Conservation (phyloP, 352 stramenopile species). For the Pythium scleroteichum region DNA sequence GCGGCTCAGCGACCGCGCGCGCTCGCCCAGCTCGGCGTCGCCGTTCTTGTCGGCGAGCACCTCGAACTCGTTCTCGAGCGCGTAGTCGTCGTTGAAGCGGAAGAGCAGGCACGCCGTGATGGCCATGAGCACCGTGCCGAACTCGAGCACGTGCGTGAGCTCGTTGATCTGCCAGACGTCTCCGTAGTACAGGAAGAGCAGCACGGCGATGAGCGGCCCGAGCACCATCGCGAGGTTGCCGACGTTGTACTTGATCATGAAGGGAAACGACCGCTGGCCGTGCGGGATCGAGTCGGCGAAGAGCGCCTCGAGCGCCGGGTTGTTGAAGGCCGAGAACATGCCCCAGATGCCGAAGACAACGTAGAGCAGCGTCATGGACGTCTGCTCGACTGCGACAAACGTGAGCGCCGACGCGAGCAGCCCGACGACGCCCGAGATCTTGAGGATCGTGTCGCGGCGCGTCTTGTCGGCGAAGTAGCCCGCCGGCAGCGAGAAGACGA, state of each 20-base stretch:
- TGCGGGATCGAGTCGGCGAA: constrained; percentile 78
- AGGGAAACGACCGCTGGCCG: constrained; percentile 61
- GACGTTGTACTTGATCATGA: constrained; percentile 86
- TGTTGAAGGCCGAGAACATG: constrained; percentile 68
- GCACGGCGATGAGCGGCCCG: constrained; percentile 49
- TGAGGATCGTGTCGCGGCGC: constrained; percentile 67
- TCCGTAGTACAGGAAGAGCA: constrained; percentile 67
- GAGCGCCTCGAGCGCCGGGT: constrained; percentile 66
- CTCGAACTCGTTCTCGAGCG: constrained; percentile 43
- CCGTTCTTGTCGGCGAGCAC: not conserved
- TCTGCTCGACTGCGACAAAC: constrained; percentile 53
- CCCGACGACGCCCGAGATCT: constrained; percentile 56
- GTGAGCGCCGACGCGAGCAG: constrained; percentile 49
- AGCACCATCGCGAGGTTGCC: constrained; percentile 69
- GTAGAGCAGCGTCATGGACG: constrained; percentile 51
- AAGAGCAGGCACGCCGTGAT: constrained; percentile 51
- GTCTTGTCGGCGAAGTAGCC: constrained; percentile 71
- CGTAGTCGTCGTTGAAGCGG: constrained; percentile 64
- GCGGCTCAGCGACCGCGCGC: constrained; percentile 9
- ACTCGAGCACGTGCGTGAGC: constrained; percentile 59
- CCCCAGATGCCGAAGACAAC: constrained; percentile 69
- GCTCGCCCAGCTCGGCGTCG: constrained; percentile 2
- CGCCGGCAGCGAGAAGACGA: constrained; percentile 67
- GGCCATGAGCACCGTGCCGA: constrained; percentile 53
- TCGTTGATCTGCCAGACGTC: constrained; percentile 60